A percentile compares a stretch with the other conserved stretches of the same genome.
phyloP scores from a whole-genome alignment of 345 rosid species.

The Boechera divaricarpa region DNA sequence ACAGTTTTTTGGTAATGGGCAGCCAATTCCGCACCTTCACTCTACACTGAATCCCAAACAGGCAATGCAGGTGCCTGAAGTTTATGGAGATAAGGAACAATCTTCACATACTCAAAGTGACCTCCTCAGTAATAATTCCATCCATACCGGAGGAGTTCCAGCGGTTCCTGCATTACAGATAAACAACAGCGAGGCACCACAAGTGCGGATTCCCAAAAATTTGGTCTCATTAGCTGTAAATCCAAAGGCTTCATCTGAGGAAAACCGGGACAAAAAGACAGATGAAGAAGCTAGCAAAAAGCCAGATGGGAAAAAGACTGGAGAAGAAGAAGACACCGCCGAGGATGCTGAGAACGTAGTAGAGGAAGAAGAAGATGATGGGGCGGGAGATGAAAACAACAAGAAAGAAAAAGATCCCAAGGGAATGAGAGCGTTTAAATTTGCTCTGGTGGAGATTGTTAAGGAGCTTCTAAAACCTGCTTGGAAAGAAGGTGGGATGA shows the following conservation, averaged over 20 bases:
- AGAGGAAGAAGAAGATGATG: conserved; percentile 61
- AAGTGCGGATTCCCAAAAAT: conserved; percentile 33
- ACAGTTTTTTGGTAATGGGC: conserved; percentile 73
- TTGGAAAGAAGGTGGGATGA: conserved; percentile 94
- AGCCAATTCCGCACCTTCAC: conserved; percentile 71
- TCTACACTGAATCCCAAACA: conserved; percentile 58
- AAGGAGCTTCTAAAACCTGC: conserved; percentile 91
- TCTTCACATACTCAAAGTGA: conserved; percentile 56
- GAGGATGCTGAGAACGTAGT: conserved; percentile 53
- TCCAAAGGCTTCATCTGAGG: conserved; percentile 46
- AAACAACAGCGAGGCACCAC: conserved; percentile 41
- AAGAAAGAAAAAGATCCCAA: conserved; percentile 81
- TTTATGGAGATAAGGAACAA: conserved; percentile 45
- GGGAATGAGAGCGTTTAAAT: conserved; percentile 79
- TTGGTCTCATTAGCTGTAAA: conserved; percentile 43
- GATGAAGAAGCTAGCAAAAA: conserved; percentile 52
- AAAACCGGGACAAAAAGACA: conserved; percentile 34
- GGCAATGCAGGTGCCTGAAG: conserved; percentile 50
- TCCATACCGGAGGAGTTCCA: conserved; percentile 46
- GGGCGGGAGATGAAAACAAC: conserved; percentile 32
- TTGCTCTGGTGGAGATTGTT: conserved; percentile 85
- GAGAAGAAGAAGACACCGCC: conserved; percentile 32
- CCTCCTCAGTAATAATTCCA: conserved; percentile 51
- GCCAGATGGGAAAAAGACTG: conserved; percentile 48
- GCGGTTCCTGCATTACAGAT: conserved; percentile 36